Evolutionary conservation across 2,329 filamentous ascomycete genomes (phyloP).

Genomic region (Cryphonectria naterciae): DNA sequence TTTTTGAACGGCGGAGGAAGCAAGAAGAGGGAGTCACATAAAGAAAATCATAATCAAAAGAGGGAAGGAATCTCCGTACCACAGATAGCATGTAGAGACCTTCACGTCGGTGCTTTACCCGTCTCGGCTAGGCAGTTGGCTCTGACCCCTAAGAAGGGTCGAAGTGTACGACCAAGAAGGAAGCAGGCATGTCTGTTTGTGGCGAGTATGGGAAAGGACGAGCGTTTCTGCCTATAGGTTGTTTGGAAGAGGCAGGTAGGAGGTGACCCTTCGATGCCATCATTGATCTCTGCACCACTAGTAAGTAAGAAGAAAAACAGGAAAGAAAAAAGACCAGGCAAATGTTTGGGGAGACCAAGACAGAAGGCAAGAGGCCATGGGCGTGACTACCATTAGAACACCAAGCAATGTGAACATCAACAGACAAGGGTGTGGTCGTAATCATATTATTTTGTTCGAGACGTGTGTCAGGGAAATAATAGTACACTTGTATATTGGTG

Average conservation of each 20-base stretch:
- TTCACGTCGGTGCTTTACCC: no score
- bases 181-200: not conserved
- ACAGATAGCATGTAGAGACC: no score
- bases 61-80: not conserved
- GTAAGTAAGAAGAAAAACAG: not conserved
- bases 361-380: not conserved
- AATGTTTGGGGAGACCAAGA: not conserved
- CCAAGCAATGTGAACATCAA: not conserved
- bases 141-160: not conserved
- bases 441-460: not conserved
- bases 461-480: not conserved
- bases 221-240: not conserved
- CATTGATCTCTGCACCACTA: no score
- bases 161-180: not conserved
- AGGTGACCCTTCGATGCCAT: not conserved
- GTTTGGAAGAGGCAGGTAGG: not conserved
- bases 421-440: not conserved
- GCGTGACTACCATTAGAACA: not conserved
- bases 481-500: not conserved
- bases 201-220: not conserved
- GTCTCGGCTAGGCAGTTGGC: not conserved
- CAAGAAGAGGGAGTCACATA: not conserved
- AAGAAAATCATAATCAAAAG: no score
- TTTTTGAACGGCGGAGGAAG: no score
- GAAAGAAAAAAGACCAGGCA: not conserved